A percentile compares a stretch with the other conserved stretches of the same genome.
Evolutionary conservation across 306 rosid genomes (phyloP).

Genomic region (Abrus precatorius): DNA sequence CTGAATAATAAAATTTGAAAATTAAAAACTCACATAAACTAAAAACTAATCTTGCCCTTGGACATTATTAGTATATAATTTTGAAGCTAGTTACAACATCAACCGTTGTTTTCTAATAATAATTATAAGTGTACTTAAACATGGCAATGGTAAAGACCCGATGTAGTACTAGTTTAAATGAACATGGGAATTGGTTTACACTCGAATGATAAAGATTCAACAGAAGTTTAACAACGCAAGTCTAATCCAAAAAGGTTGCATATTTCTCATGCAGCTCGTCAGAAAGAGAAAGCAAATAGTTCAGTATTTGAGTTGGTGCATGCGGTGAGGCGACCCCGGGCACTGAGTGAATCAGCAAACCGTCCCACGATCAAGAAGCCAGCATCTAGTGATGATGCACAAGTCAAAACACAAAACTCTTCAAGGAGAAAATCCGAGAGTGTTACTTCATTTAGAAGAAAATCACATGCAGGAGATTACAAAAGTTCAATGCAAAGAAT

Average conservation of each 20-base stretch:
- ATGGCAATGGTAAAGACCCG: no score
- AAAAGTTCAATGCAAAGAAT: constrained; percentile 66
- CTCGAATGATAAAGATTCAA: neutral
- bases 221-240: neutral
- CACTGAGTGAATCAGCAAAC: constrained; percentile 76
- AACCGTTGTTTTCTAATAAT: no score
- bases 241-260: neutral
- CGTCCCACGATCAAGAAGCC: constrained; percentile 69
- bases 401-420: constrained; percentile 43
- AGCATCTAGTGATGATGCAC: constrained; percentile 49
- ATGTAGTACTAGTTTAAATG: neutral
- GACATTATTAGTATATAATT: no score
- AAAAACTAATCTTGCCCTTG: no score
- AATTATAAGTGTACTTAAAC: no score
- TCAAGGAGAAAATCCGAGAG: constrained; percentile 74
- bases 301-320: constrained; percentile 75
- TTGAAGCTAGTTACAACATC: no score
- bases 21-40: no score
- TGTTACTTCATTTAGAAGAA: constrained; percentile 57
- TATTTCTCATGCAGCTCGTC: constrained; percentile 70
- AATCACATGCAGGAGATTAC: constrained; percentile 51
- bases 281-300: constrained; percentile 77
- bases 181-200: neutral
- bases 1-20: no score
- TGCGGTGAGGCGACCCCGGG: constrained; percentile 85